A percentile compares a stretch with the other conserved stretches of the same genome.
phyloP scores from a whole-genome alignment of 2,329 filamentous ascomycete species.

The Lomentospora prolificans region DNA sequence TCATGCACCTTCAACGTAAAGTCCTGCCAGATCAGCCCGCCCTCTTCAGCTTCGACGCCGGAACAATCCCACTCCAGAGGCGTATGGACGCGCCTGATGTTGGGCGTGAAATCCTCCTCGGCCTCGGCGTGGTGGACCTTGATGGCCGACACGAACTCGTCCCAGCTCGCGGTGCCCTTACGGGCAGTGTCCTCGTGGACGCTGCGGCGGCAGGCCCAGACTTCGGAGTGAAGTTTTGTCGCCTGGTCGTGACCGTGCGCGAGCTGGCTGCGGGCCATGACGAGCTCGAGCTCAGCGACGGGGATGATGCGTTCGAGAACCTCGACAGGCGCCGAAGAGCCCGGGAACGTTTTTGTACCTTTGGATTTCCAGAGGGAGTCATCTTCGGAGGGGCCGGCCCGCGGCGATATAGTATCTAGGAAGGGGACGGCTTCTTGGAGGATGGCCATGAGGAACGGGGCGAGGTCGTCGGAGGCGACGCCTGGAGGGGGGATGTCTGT shows the following conservation, averaged over 20 bases:
- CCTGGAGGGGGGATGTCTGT: constrained; percentile 34
- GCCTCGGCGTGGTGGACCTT: constrained; percentile 36
- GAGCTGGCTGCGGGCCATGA: constrained; percentile 24
- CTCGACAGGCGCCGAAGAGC: constrained; percentile 41
- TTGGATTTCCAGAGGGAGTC: constrained; percentile 37
- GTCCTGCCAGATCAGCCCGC: constrained; percentile 31
- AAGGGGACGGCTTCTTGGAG: constrained; percentile 51
- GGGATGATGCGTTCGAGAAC: constrained; percentile 41
- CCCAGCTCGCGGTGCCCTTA: constrained; percentile 48
- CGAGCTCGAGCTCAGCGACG: constrained; percentile 29
- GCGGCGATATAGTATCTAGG: constrained; percentile 41
- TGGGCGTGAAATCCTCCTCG: constrained; percentile 30
- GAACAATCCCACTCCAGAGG: constrained; percentile 31
- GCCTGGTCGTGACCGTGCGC: constrained; percentile 14
- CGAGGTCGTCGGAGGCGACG: constrained; percentile 31
- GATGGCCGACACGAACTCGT: constrained; percentile 52
- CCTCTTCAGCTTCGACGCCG: constrained; percentile 27
- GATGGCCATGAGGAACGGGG: constrained; percentile 39
- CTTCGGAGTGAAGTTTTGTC: constrained; percentile 29
- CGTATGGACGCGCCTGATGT: constrained; percentile 24
- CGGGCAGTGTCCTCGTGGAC: constrained; percentile 44
- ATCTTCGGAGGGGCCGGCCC: constrained; percentile 13
- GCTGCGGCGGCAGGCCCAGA: constrained; percentile 56
- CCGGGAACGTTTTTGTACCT: constrained; percentile 35
- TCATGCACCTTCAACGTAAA: constrained; percentile 47